Base-by-base conservation (phyloP, 2,329 filamentous ascomycete species). In the Metarhizium brunneum region DNA sequence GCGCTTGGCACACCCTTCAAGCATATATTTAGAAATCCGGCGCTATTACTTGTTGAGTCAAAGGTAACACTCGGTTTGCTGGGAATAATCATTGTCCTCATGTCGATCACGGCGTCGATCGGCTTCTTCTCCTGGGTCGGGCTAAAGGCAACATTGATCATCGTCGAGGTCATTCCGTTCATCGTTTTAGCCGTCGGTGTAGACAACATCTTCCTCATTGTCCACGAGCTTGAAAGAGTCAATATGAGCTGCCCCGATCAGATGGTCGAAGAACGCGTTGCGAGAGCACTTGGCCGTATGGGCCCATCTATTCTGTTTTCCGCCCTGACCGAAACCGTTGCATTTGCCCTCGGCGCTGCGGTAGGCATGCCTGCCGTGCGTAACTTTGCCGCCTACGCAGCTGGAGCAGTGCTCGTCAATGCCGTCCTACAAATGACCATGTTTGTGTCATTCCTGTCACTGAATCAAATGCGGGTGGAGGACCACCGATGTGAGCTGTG, bases 171-270 rank as follows among this genome's bases (percentile, higher is more conserved):
- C 58, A 99, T 99, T 61, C 94, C 94, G 0, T 99, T 99, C 71
- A 86, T 99, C 60, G 92, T 99, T 10, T 76, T 99, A 20, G 94
- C 94, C 13, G 92, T 99, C 32, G 94, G 94, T 49, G 95, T 99
- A 2, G 94, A 99, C 78, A 99, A 99, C 67, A 97, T 99, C 64
- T 99, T 99, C 74, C 76, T 99, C 55, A 96, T 99, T 57, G 94
- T 99, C 0, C 94, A 99, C 71, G 94, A 99, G 71, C 95, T 99
- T 57, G 94, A 99, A 68, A 83, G 94, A 35, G 88, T 96, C 67
- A 99, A 99, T 65, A 75, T 91, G 62, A 95, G 87, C 69, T 88
- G 96, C 65, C 90, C 92, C 0, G 92, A 97, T 65, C 87, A 92
- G 59, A 81, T 87, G 69, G 86, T 99, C 2, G 88, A 95, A 62